These are phyloP conservation scores for Teunomyces cretensis DNA, from an alignment of 805 yeast species.

Conservation along the genomic window DNA sequence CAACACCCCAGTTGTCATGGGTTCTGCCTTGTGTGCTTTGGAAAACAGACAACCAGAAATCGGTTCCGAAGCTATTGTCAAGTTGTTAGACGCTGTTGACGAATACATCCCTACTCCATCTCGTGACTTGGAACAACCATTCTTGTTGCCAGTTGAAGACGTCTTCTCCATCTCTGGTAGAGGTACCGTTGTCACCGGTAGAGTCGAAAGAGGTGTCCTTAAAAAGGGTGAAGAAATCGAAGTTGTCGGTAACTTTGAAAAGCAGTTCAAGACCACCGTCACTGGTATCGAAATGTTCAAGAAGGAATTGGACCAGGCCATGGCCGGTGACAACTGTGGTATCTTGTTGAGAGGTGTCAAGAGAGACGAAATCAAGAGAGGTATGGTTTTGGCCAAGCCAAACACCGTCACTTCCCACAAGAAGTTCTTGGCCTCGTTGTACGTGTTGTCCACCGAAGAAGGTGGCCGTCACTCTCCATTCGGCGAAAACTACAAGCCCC, in stretches of 20 bases:
- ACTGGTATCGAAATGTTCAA: constrained; percentile 99
- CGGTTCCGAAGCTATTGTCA: constrained; percentile 80
- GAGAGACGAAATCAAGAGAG: constrained; percentile 95
- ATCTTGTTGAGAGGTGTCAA: constrained; percentile 95
- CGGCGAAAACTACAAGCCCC: constrained; percentile 97
- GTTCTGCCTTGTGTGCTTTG: constrained; percentile 96
- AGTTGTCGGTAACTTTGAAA: constrained; percentile 87
- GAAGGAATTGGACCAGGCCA: constrained; percentile 95
- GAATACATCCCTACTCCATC: constrained; percentile 93
- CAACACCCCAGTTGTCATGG: constrained; percentile 96
- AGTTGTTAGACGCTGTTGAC: constrained; percentile 89
- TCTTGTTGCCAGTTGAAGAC: constrained; percentile 96
- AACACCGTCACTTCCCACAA: constrained; percentile 89
- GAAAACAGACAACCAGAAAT: constrained; percentile 87
- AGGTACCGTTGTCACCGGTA: constrained; percentile 99
- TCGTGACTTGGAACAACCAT: constrained; percentile 95
- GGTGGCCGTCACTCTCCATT: constrained; percentile 99
- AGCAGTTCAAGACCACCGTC: constrained; percentile 88
- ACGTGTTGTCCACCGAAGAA: constrained; percentile 92
- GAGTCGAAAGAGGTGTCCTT: constrained; percentile 97
- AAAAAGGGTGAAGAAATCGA: constrained; percentile 99
- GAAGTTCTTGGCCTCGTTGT: constrained; percentile 90
- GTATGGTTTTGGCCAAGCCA: constrained; percentile 96
- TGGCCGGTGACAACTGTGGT: constrained; percentile 99
- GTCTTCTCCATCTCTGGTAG: constrained; percentile 98